Base-by-base conservation (phyloP, 2,329 filamentous ascomycete genomes). In the Colletotrichum agaves region DNA sequence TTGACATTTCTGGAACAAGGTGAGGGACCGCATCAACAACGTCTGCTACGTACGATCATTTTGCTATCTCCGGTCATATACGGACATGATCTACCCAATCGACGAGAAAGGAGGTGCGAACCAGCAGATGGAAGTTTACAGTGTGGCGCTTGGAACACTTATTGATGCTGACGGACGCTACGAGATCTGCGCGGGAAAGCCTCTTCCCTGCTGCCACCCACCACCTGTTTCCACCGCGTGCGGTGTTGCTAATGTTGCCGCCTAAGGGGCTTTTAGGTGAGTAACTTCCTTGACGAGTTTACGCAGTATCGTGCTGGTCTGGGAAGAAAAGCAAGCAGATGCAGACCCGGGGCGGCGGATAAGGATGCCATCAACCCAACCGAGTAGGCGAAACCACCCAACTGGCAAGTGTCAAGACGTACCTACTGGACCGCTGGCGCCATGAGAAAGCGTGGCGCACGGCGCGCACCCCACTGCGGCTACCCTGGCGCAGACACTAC, bases 381-480 rank as follows among this genome's bases (percentile, higher is more conserved):
- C 5, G 6, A 39, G 35, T 41, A 53, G 23, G 44, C 6, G 10
- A 63, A 53, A 59, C 53, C 64, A 52, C 52, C 61, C 53, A 56
- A 52, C 53, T 47, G 10, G 58, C 23, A 39, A 43, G 35, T 23
- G 53, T 35, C 6, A 46, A 56, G 17, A 64, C 31, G n/a, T 47
- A 19, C 39, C 31, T 23, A 55, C 23, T 39, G n/a, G n/a, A 41
- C 39, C 43, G 17, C 23, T 27, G 6, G 27, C 27, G 2, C 17
- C 21, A 58, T 19, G 21, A 63, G 59, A 67, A 67, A 43, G 67
- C 63, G 57, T 69, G 59, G 63, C 67, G 67, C 67, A 69, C 19
- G 58, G 62, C 58, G 63, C 55, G 56, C 63, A 69, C 44, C 37
- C 37, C 67, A 57, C 47, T 69, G 63, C 67, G 53, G 56, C 58